phyloP scores from a whole-genome alignment of 805 yeast genomes.

The Kazachstania viticola region DNA sequence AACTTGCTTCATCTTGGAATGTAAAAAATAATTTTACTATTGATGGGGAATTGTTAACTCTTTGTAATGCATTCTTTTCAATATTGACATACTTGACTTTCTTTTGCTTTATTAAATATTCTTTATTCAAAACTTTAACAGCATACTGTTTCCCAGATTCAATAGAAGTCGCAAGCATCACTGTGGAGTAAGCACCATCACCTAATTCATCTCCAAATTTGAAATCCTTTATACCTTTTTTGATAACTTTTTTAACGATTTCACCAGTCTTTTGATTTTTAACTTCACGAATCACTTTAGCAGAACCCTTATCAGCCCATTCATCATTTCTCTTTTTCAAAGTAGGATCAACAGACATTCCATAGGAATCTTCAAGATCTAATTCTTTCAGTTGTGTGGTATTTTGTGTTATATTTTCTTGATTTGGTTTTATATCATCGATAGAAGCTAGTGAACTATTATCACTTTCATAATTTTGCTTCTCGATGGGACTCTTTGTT shows the following conservation, averaged over 20 bases:
- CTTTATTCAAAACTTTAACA: slow-evolving; percentile 62
- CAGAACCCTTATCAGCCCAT: slow-evolving; percentile 53
- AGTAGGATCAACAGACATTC: slow-evolving; percentile 12
- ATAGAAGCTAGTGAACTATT: not conserved
- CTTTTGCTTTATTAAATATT: slow-evolving; percentile 69
- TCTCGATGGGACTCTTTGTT: not conserved
- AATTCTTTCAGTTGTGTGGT: not conserved
- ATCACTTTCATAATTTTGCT: slow-evolving; percentile 1
- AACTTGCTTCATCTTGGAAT: slow-evolving; percentile 63
- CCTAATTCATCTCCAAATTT: slow-evolving; percentile 83
- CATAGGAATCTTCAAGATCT: slow-evolving; percentile 2
- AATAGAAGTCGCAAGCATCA: slow-evolving; percentile 74
- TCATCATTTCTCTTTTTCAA: slow-evolving; percentile 27
- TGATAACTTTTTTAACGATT: slow-evolving; percentile 38
- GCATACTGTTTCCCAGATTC: slow-evolving; percentile 64
- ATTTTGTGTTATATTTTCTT: slow-evolving; percentile 1
- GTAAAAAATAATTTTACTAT: slow-evolving; percentile 63
- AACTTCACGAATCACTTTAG: slow-evolving; percentile 37
- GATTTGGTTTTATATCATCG: not conserved
- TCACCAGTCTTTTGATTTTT: slow-evolving; percentile 37
- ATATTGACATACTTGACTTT: slow-evolving; percentile 78
- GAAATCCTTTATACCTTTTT: slow-evolving; percentile 65
- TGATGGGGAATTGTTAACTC: slow-evolving; percentile 50
- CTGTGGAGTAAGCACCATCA: slow-evolving; percentile 94
- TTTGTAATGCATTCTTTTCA: slow-evolving; percentile 68